Conservation (phyloP, 78 protist species). For the Dictyostelium intermedium region DNA sequence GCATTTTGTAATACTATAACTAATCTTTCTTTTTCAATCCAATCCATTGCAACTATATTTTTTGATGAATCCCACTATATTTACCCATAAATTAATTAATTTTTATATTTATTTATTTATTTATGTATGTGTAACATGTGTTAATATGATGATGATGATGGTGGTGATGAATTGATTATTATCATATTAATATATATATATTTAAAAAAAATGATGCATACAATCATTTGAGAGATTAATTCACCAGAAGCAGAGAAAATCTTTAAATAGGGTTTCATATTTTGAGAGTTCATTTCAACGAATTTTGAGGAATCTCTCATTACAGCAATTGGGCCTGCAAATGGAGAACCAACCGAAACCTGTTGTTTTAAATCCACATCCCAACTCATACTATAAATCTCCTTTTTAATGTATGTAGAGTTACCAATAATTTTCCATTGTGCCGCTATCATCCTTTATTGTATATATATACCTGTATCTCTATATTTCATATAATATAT, state of each 20-base stretch:
- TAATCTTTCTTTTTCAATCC: constrained; percentile 63
- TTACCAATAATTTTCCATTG: constrained; percentile 58
- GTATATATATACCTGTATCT: no score
- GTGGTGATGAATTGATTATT: not conserved
- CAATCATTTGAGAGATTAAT: constrained; percentile 2
- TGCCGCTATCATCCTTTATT: constrained; percentile 14
- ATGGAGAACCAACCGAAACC: constrained; percentile 51
- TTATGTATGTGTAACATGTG: not conserved
- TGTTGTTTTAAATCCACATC: constrained; percentile 45
- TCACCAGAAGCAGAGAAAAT: constrained; percentile 47
- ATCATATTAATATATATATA: no score
- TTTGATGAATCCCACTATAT: constrained; percentile 32
- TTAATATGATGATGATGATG: not conserved
- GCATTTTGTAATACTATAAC: constrained; percentile 42
- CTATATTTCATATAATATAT: no score
- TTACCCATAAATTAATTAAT: no score
- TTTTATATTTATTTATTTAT: not conserved
- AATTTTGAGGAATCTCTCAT: constrained; percentile 42
- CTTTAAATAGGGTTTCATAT: not conserved
- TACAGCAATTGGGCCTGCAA: constrained; percentile 67
- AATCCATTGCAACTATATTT: constrained; percentile 56
- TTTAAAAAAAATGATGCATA: not conserved
- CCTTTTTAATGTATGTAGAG: constrained; percentile 22
- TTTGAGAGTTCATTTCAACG: constrained; percentile 40
- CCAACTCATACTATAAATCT: constrained; percentile 43